A percentile compares a stretch with the other conserved stretches of the same genome.
Conservation (phyloP, 495 filamentous ascomycete species). For the Aspergillus sclerotiicarbonarius region DNA sequence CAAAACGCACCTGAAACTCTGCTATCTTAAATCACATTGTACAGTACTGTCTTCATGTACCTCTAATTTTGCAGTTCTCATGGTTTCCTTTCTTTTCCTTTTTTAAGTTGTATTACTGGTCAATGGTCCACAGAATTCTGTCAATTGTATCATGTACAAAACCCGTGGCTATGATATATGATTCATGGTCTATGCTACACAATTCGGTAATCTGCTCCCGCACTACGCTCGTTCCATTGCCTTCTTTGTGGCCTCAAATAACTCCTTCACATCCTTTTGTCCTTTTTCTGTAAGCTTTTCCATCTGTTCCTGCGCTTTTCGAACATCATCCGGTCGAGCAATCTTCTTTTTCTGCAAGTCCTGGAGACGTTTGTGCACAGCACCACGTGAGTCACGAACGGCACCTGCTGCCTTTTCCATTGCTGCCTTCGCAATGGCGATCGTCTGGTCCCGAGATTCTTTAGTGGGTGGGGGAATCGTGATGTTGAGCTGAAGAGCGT, state of each 20-base stretch:
- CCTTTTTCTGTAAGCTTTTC: conserved; percentile 73
- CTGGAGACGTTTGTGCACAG: conserved; percentile 64
- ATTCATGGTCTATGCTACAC: not conserved
- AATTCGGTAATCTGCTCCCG: not conserved
- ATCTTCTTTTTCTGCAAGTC: conserved; percentile 54
- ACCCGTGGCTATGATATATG: too few relatives aligned
- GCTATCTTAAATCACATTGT: conserved; percentile 18
- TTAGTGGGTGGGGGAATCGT: conserved; percentile 67
- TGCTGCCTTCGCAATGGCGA: conserved; percentile 57
- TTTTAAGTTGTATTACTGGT: not conserved
- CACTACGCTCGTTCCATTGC: conserved; percentile 47
- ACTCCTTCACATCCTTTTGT: conserved; percentile 62
- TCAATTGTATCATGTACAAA: too few relatives aligned
- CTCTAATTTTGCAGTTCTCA: not conserved
- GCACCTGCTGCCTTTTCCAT: conserved; percentile 55
- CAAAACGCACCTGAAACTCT: conserved; percentile 28
- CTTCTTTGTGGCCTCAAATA: conserved; percentile 66
- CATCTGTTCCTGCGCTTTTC: conserved; percentile 65
- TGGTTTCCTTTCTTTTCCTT: not conserved
- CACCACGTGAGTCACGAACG: conserved; percentile 54
- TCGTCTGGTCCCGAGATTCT: conserved; percentile 54
- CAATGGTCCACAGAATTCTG: not conserved
- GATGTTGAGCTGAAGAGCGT: conserved; percentile 68
- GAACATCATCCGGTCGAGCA: conserved; percentile 63
- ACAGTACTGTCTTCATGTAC: conserved; percentile 25